Evolutionary conservation across 2,329 filamentous ascomycete genomes (phyloP).

Genomic region (Eutypa lata): DNA sequence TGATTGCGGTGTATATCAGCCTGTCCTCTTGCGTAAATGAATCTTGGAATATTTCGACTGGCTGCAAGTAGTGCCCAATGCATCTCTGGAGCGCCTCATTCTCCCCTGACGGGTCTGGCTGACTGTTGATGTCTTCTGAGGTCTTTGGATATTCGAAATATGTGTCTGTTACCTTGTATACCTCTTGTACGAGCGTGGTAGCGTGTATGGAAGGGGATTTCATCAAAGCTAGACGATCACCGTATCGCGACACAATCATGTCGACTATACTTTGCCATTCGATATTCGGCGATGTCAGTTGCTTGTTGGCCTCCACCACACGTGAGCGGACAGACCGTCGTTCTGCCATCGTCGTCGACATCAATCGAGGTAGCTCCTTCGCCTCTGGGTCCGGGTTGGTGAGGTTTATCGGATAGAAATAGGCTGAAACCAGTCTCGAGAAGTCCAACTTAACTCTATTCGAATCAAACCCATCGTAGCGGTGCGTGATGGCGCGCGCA

Average conservation of each 20-base stretch:
- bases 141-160: background rate
- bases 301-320: constrained; percentile 7
- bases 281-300: constrained; percentile 15
- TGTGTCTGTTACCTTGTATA: constrained; percentile 6
- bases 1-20: constrained; percentile 22
- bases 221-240: constrained; percentile 36
- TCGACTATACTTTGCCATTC: constrained; percentile 56
- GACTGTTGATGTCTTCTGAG: constrained; percentile 20
- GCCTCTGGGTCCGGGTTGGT: constrained; percentile 3
- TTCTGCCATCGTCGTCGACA: background rate
- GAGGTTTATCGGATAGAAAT: constrained; percentile 4
- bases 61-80: constrained; percentile 29
- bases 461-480: background rate
- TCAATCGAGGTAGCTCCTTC: background rate
- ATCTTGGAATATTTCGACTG: background rate
- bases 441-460: background rate
- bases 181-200: constrained; percentile 1
- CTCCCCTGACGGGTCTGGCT: background rate
- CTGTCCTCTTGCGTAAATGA: constrained; percentile 17
- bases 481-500: background rate
- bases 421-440: constrained; percentile 5
- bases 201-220: constrained; percentile 6
- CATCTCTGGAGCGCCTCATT: constrained; percentile 35
- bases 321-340: background rate
- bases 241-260: constrained; percentile 53